A percentile compares a stretch with the other conserved stretches of the same genome.
Conservation (phyloP, 2,329 filamentous ascomycete genomes). For the Fulvia fulva region DNA sequence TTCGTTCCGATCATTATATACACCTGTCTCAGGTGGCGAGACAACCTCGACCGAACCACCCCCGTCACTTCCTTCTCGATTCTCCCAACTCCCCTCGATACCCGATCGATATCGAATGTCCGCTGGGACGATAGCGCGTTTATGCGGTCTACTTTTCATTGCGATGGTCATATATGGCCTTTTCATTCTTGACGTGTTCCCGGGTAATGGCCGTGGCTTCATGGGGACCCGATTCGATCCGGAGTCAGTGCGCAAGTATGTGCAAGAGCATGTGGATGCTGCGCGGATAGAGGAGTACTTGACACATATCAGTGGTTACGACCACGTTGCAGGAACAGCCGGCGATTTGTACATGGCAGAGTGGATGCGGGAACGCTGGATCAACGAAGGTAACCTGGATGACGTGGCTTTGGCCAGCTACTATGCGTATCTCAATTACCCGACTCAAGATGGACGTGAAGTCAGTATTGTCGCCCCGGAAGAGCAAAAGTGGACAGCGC, state of each 20-base stretch:
- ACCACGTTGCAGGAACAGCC: constrained; percentile 91
- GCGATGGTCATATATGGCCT: constrained; percentile 76
- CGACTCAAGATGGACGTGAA: constrained; percentile 69
- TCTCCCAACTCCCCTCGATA: constrained; percentile 36
- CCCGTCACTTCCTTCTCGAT: constrained; percentile 11
- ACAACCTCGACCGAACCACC: constrained; percentile 12
- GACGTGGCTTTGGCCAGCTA: constrained; percentile 67
- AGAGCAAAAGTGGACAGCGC: constrained; percentile 66
- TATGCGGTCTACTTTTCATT: constrained; percentile 72
- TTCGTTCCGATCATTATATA: constrained; percentile 44
- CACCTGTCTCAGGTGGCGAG: constrained; percentile 20
- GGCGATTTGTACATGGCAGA: constrained; percentile 82
- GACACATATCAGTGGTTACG: constrained; percentile 73
- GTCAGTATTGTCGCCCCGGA: constrained; percentile 76
- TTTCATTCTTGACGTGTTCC: constrained; percentile 80
- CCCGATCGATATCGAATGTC: constrained; percentile 49
- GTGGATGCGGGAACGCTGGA: constrained; percentile 78
- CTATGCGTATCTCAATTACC: constrained; percentile 86
- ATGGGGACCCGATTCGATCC: constrained; percentile 73
- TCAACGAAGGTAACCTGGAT: constrained; percentile 62
- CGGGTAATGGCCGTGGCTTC: constrained; percentile 58
- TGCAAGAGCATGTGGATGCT: constrained; percentile 69
- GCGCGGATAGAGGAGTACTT: constrained; percentile 62
- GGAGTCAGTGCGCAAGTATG: constrained; percentile 71
- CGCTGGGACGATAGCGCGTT: constrained; percentile 66